Base-by-base conservation (phyloP, 2,329 filamentous ascomycete species). In the Intubia oerlemansii region DNA sequence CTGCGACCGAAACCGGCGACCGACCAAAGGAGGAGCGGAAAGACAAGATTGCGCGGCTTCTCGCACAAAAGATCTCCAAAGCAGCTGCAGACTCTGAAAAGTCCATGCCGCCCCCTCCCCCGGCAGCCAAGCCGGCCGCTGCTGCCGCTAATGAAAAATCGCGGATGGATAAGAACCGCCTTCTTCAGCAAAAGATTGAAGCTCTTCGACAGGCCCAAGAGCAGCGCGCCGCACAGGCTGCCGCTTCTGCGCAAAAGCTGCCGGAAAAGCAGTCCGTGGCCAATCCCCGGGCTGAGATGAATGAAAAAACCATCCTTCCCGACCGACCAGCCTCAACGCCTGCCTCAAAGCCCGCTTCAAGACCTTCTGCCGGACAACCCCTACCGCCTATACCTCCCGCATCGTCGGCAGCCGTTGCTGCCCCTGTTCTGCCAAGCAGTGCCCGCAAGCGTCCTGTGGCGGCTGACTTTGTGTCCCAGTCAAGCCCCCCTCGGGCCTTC, bases 151-250 rank as follows among this genome's bases (percentile, higher is more conserved):
- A n/a, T n/a, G n/a, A n/a, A n/a, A n/a, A n/a, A n/a, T n/a, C n/a
- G n/a, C n/a, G 73, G 42, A 66, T 66, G 12, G 64, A 81, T 38
- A 91, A 78, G 34, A 78, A 79, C 32, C 63, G 60, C 33, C 52
- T 82, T 18, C 59, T 84, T 26, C 69, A 79, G 37, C 66, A 80
- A 43, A 81, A 80, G 39, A 72, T 91, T 43, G 78, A 81, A 34
- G 74, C 74, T 14, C 52, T 88, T 14, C 68, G 69, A 39, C 71
- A 66, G 39, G 53, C 59, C 20, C 54, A 62, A 18, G 55, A 62
- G 41, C 51, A 47, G 5, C 50, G 48, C 27, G 45, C n/a, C n/a
- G n/a, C n/a, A n/a, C n/a, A n/a, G n/a, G n/a, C n/a, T n/a, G n/a
- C n/a, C n/a, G n/a, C n/a, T n/a, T n/a, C n/a, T n/a, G n/a, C n/a